Evolutionary conservation across 2,329 filamentous ascomycete genomes (phyloP).

Genomic region (Fusarium oxysporum): DNA sequence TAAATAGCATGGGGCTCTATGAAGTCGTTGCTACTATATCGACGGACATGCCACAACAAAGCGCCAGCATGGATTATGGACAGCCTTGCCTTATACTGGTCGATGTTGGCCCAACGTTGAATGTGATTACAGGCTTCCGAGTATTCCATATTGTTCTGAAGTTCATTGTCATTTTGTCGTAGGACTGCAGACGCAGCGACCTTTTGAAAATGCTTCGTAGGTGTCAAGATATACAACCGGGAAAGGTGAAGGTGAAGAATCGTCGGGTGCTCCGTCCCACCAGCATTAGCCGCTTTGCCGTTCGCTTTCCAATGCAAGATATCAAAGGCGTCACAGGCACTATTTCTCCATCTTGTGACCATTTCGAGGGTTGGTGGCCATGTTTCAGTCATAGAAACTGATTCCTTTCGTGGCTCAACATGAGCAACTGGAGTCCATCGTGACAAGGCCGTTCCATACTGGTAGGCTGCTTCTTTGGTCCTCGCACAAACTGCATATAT

Average conservation of each 20-base stretch:
- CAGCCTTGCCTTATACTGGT: conserved; percentile 37
- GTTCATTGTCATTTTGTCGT: no score
- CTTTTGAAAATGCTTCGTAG: conserved; percentile 25
- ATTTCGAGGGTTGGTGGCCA: conserved; percentile 30
- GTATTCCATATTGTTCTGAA: neutral
- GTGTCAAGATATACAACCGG: conserved; percentile 26
- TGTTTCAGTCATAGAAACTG: conserved; percentile 2
- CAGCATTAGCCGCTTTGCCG: conserved; percentile 25
- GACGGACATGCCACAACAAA: conserved; percentile 33
- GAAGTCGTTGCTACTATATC: conserved; percentile 30
- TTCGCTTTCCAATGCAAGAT: conserved; percentile 39
- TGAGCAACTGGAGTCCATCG: conserved; percentile 31
- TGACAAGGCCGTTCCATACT: conserved; percentile 17
- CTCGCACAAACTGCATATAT: conserved; percentile 26
- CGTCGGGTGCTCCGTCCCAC: conserved; percentile 35
- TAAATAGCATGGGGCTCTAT: conserved; percentile 32
- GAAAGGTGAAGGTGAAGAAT: conserved; percentile 38
- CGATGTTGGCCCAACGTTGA: conserved; percentile 29
- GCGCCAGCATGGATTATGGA: conserved; percentile 32
- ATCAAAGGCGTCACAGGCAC: conserved; percentile 33
- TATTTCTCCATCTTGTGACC: conserved; percentile 37
- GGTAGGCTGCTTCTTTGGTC: conserved; percentile 24
- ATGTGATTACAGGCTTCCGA: conserved; percentile 20
- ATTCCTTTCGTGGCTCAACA: conserved; percentile 13
- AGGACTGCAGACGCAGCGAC: conserved; percentile 2